Evolutionary conservation across 108 stramenopile genomes (phyloP).

Genomic region (Fistulifera pelliculosa): DNA sequence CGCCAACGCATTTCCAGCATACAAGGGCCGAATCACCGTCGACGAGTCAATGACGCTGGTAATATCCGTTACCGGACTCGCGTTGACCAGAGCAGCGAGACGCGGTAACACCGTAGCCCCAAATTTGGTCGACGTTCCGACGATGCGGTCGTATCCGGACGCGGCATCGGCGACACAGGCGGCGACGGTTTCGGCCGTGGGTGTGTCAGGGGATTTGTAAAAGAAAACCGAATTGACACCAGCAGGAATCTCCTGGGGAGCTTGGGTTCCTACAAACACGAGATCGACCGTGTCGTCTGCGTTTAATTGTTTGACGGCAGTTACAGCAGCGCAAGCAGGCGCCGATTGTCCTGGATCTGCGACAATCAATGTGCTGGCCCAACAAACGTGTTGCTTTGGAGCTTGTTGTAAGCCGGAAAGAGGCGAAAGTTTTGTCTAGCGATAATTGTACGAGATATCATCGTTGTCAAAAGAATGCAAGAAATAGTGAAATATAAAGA

Average conservation of each 20-base stretch:
- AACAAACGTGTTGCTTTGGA: not conserved
- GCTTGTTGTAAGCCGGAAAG: not conserved
- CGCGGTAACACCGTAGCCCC: constrained; percentile 92
- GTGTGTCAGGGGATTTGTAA: constrained; percentile 4
- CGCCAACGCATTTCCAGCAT: constrained; percentile 98
- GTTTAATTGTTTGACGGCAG: constrained; percentile 55
- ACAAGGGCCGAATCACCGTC: constrained; percentile 93
- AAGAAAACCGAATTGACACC: constrained; percentile 27
- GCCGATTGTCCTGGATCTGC: constrained; percentile 41
- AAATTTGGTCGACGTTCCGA: constrained; percentile 77
- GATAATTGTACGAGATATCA: not conserved
- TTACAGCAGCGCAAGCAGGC: constrained; percentile 35
- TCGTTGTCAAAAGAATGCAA: not conserved
- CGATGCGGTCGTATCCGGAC: constrained; percentile 60
- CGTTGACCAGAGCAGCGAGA: constrained; percentile 86
- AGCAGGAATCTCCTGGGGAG: constrained; percentile 40
- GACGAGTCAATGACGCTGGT: constrained; percentile 70
- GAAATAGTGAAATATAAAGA: too few species aligned
- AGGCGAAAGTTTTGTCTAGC: not conserved
- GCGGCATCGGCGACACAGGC: constrained; percentile 30
- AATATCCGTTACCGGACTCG: constrained; percentile 90
- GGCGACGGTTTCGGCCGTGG: constrained; percentile 55
- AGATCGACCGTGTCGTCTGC: constrained; percentile 39
- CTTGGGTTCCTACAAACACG: constrained; percentile 38
- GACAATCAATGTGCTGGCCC: constrained; percentile 61